phyloP scores from a whole-genome alignment of 352 stramenopile genomes.

The Pythium volutum region DNA sequence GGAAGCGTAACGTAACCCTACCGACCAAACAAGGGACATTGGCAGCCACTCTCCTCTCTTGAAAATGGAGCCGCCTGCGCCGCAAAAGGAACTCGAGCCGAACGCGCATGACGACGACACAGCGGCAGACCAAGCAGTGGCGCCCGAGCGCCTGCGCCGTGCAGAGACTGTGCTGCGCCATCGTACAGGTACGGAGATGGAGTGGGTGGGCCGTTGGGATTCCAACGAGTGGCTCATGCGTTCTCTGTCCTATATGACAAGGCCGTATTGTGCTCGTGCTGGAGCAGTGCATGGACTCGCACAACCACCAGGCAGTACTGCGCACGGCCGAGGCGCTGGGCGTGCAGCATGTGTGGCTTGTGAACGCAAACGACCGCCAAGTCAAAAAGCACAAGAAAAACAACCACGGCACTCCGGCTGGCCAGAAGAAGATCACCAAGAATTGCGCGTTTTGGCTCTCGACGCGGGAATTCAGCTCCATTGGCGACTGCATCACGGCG shows the following conservation, averaged over 20 bases:
- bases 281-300: constrained; percentile 77
- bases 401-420: constrained; percentile 32
- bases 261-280: constrained; percentile 70
- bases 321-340: constrained; percentile 91
- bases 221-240: not conserved
- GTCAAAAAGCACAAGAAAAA: constrained; percentile 65
- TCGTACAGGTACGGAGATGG: constrained; percentile 37
- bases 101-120: not conserved
- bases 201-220: not conserved
- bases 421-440: constrained; percentile 74
- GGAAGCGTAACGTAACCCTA: not conserved
- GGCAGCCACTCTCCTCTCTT: not conserved
- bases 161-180: constrained; percentile 64
- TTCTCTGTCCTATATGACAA: constrained; percentile 1
- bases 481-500: constrained; percentile 70
- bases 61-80: not conserved
- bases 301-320: constrained; percentile 90
- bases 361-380: constrained; percentile 58
- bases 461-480: constrained; percentile 83
- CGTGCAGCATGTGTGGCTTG: constrained; percentile 91
- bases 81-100: not conserved
- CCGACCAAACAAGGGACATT: not conserved
- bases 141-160: constrained; percentile 57
- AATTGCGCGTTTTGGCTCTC: constrained; percentile 83
- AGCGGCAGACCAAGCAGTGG: constrained; percentile 8